phyloP scores from a whole-genome alignment of 2,329 filamentous ascomycete species.

The Cercospora zeae-maydis region DNA sequence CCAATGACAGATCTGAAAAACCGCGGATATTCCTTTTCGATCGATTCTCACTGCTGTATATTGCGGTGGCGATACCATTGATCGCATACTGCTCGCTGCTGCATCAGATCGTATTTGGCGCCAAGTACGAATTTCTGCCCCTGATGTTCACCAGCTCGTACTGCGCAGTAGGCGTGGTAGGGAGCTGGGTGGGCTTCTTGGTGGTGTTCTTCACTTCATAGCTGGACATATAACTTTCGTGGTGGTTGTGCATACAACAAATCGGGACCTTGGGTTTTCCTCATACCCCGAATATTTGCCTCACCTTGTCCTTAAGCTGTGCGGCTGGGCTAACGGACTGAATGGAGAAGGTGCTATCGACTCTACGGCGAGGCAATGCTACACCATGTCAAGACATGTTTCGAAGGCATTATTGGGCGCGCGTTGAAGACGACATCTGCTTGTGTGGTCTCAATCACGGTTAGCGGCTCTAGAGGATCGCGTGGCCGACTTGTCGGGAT shows the following conservation, averaged over 20 bases:
- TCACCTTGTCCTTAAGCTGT: not conserved
- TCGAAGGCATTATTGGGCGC: not conserved
- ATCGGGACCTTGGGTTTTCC: not conserved
- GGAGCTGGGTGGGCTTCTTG: slow-evolving; percentile 91
- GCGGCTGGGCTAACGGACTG: not conserved
- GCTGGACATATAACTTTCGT: not conserved
- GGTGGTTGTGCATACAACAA: not conserved
- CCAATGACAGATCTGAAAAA: slow-evolving; percentile 57
- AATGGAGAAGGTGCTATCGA: not conserved
- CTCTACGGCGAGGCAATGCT: not conserved
- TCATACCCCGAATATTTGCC: not conserved
- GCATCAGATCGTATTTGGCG: slow-evolving; percentile 79
- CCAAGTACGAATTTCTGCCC: slow-evolving; percentile 81
- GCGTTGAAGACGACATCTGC: not conserved
- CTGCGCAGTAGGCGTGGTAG: slow-evolving; percentile 87
- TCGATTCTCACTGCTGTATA: slow-evolving; percentile 84
- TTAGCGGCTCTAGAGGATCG: not conserved
- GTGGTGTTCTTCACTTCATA: slow-evolving; percentile 71
- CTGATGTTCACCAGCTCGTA: slow-evolving; percentile 97
- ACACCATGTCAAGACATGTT: not conserved
- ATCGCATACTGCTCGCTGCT: slow-evolving; percentile 83
- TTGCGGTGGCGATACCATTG: slow-evolving; percentile 81
- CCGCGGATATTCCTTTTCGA: slow-evolving; percentile 87
- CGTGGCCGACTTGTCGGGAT: not conserved
- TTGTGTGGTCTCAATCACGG: not conserved